Conservation (phyloP, 768 basidiomycete genomes). For the Grammothele lineata region DNA sequence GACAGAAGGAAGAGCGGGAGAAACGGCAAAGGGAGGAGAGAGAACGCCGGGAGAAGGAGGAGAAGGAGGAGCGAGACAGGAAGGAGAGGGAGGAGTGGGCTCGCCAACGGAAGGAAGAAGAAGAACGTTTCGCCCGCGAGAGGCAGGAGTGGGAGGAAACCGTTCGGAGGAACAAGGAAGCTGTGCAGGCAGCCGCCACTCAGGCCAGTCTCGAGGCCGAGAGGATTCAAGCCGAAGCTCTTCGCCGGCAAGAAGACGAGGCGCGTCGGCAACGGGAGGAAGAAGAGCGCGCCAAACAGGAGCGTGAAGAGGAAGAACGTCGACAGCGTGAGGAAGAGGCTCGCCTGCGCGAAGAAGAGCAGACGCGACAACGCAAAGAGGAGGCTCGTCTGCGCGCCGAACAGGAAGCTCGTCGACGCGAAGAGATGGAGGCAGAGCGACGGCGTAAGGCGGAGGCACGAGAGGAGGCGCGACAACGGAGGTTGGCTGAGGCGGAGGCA, state of each 20-base stretch:
- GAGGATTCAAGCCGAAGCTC: conserved; percentile 2
- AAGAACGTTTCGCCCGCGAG: conserved; percentile 11
- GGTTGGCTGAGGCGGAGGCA: not conserved
- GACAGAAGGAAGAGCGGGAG: conserved; percentile 26
- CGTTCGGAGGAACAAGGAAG: conserved; percentile 20
- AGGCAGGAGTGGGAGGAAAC: conserved; percentile 15
- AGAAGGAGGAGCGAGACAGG: conserved; percentile 16
- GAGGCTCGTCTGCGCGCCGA: no score
- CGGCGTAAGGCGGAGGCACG: not conserved
- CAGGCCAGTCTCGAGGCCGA: conserved; percentile 4
- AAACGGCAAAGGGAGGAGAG: not conserved
- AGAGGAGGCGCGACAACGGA: not conserved
- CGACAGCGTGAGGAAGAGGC: not conserved
- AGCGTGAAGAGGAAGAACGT: not conserved
- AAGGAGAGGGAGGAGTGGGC: conserved; percentile 20
- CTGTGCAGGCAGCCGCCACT: not conserved
- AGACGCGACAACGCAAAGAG: not conserved
- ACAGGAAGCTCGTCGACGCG: not conserved
- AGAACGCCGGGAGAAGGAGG: conserved; percentile 20
- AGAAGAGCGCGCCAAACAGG: not conserved
- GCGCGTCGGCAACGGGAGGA: conserved; percentile 4
- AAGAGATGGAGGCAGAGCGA: not conserved
- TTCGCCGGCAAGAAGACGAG: conserved; percentile 7
- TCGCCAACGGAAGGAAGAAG: conserved; percentile 17
- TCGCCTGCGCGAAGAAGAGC: not conserved